Conservation (phyloP, 305 asterid species). For the Solanum hybrid region DNA sequence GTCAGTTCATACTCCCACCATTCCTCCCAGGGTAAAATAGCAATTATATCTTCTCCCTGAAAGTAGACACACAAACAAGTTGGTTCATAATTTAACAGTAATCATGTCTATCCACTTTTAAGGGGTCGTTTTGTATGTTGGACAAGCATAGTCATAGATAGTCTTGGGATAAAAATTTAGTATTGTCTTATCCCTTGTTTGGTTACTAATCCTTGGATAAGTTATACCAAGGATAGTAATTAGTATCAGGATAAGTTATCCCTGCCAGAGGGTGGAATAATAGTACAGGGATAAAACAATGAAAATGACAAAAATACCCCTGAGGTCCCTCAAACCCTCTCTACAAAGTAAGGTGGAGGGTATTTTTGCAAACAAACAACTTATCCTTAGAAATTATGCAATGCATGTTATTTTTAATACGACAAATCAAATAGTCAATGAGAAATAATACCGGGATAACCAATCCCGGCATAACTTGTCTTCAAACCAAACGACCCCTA, state of each 20-base stretch:
- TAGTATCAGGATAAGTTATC: neutral
- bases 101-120: neutral
- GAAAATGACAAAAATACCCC: neutral
- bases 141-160: neutral
- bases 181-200: neutral
- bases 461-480: neutral
- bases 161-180: neutral
- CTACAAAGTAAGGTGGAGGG: neutral
- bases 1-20: conserved; percentile 93
- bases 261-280: neutral
- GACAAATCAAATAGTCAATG: neutral
- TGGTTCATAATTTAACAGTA: neutral
- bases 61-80: conserved; percentile 6
- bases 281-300: neutral
- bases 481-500: neutral
- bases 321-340: neutral
- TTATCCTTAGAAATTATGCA: neutral
- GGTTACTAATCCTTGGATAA: neutral
- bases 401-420: neutral
- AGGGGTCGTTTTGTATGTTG: neutral
- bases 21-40: conserved; percentile 84
- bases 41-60: conserved; percentile 86
- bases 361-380: neutral
- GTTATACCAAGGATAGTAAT: neutral
- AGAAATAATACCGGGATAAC: neutral